Conservation (phyloP, 768 basidiomycete genomes). For the Scleroderma bovista region DNA sequence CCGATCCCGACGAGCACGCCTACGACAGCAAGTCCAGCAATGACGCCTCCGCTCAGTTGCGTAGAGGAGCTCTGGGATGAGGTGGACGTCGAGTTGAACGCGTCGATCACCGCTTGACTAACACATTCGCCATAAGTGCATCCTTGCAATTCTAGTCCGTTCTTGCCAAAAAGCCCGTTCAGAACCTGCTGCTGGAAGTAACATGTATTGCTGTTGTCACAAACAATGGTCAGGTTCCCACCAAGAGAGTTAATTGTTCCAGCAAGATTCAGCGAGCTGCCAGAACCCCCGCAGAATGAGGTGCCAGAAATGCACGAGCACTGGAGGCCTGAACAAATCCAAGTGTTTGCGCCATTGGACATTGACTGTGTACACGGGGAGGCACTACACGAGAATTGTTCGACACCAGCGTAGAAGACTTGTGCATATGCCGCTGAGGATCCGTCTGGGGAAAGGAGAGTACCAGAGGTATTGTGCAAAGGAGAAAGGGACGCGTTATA, state of each 20-base stretch:
- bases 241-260: conserved; percentile 56
- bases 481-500: conserved; percentile 67
- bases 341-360: conserved; percentile 39
- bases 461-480: conserved; percentile 29
- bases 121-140: conserved; percentile 92
- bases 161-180: conserved; percentile 62
- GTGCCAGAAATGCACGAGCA: conserved; percentile 71
- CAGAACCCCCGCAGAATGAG: conserved; percentile 70
- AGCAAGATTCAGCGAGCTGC: conserved; percentile 44
- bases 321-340: conserved; percentile 66
- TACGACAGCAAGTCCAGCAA: conserved; percentile 85
- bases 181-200: conserved; percentile 71
- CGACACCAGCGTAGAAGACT: conserved; percentile 72
- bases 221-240: conserved; percentile 66
- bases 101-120: conserved; percentile 70
- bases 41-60: conserved; percentile 73
- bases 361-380: conserved; percentile 62
- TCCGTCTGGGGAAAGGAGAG: conserved; percentile 37
- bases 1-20: conserved; percentile 57
- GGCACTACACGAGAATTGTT: conserved; percentile 85
- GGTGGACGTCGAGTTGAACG: conserved; percentile 32
- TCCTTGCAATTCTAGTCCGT: conserved; percentile 64
- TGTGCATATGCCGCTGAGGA: conserved; percentile 62
- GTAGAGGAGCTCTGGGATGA: conserved; percentile 30
- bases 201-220: conserved; percentile 58